Base-by-base conservation (phyloP, 371 early-diverging fungal genomes). In the Rhizopus microsporus region DNA sequence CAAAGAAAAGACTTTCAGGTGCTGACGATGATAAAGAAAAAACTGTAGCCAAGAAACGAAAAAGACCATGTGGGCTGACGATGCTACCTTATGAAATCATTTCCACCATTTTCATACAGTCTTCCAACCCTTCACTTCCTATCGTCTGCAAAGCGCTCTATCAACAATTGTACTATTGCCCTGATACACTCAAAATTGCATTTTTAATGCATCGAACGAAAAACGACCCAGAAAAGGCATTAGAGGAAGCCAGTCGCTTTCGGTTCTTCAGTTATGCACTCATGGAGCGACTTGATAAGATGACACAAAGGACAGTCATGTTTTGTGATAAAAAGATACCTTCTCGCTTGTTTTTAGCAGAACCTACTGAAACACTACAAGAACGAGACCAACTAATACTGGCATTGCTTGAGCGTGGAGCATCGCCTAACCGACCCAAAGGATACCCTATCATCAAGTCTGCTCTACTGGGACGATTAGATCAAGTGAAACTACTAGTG, bases 381-480 rank as follows among this genome's bases (percentile, higher is more conserved):
- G 52, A 58, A 34, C 16, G 56, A 32, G 52, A 68, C 12, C 50
- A 54, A 6, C 40, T 81, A 3, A 59, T 68, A 9, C 23, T 57
- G 16, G 44, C 45, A 8, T 43, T 82, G 3, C 53, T 82, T 5
- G 51, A 72, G 30, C 65, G 77, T 37, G 77, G 78, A 8, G 78
- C 70, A 5, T 77, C 74, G 1, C 68, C 77, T 0, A 66, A 69
- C 23, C 67, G 73, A 54, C 79, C 80, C 7, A 65, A 81, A 52
- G 82, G 81, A 12, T 83, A 74, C 51, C 83, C 85, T 13, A 52
- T 85, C 16, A 75, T 82, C 15, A 81, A 82, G 58, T 71, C 80
- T 17, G 74, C 72, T 1, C 74, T 73, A 38, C 54, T 77, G 23
- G 83, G 83, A 9, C 42, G 62, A 23, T 32, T 75, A 16, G 58